Evolutionary conservation across 495 filamentous ascomycete species (phyloP).

Genomic region (Aspergillus biplanus): DNA sequence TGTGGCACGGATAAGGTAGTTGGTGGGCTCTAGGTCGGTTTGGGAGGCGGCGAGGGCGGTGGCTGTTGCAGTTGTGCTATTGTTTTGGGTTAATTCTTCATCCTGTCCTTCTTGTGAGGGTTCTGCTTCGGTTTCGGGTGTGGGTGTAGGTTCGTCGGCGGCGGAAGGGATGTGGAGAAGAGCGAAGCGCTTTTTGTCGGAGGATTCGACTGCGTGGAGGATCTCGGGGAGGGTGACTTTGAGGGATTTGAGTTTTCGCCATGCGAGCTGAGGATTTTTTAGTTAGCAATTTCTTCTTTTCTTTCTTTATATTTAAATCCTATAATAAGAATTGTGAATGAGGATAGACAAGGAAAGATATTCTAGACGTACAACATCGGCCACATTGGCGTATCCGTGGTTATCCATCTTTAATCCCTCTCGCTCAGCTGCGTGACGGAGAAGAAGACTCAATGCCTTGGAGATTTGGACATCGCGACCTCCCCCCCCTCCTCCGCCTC

Average conservation of each 20-base stretch:
- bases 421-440: conserved; percentile 81
- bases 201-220: conserved; percentile 65
- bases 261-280: conserved; percentile 61
- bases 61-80: conserved; percentile 32
- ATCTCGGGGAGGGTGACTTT: conserved; percentile 77
- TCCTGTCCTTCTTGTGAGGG: conserved; percentile 16
- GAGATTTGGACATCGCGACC: conserved; percentile 69
- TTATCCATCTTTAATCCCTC: conserved; percentile 75
- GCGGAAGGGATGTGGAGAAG: conserved; percentile 52
- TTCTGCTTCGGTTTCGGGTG: conserved; percentile 21
- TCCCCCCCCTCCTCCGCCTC: conserved; percentile 26
- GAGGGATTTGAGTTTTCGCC: conserved; percentile 68
- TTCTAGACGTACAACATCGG: conserved; percentile 66
- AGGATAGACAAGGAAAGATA: not conserved
- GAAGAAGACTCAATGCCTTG: conserved; percentile 75
- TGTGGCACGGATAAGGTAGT: conserved; percentile 90
- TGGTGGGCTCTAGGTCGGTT: conserved; percentile 52
- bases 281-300: conserved; percentile 7
- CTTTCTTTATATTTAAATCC: not conserved
- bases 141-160: conserved; percentile 22
- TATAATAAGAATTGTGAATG: no score
- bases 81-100: conserved; percentile 14
- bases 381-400: conserved; percentile 80
- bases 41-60: conserved; percentile 36
- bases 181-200: conserved; percentile 90